Percentiles rank a stretch among this genome's conserved stretches.
phyloP scores from a whole-genome alignment of 148 eudicot species.

The Vaccinium macrocarpon region DNA sequence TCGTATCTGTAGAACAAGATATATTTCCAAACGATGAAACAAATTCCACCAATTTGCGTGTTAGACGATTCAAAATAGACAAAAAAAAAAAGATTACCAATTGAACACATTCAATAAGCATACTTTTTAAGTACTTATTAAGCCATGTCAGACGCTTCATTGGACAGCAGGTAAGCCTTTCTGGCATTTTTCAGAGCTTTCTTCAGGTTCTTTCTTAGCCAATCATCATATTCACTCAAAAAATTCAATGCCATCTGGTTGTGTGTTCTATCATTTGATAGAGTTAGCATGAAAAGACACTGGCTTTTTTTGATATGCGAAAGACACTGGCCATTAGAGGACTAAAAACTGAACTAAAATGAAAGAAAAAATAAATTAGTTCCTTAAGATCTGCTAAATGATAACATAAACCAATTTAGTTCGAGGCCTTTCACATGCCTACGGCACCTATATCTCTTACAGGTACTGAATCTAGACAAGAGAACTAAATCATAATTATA shows the following conservation, averaged over 20 bases:
- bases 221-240: background rate
- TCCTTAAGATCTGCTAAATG: background rate
- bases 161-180: background rate
- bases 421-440: background rate
- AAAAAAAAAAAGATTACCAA: background rate
- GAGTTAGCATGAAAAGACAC: too few species aligned
- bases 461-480: background rate
- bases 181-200: background rate
- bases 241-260: background rate
- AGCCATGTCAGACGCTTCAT: background rate
- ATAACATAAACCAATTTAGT: background rate
- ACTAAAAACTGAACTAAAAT: background rate
- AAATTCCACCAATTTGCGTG: background rate
- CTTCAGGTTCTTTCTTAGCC: background rate
- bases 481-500: background rate
- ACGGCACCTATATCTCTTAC: background rate
- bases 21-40: background rate
- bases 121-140: background rate
- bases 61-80: background rate
- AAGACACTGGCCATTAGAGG: background rate
- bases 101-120: background rate
- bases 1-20: background rate
- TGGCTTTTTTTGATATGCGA: too few species aligned
- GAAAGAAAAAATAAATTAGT: background rate
- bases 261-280: background rate